Evolutionary conservation across 257 asterid species (phyloP), one percentile per base, ranked within the genome.

Genomic region (Solanum lignicaule): DNA sequence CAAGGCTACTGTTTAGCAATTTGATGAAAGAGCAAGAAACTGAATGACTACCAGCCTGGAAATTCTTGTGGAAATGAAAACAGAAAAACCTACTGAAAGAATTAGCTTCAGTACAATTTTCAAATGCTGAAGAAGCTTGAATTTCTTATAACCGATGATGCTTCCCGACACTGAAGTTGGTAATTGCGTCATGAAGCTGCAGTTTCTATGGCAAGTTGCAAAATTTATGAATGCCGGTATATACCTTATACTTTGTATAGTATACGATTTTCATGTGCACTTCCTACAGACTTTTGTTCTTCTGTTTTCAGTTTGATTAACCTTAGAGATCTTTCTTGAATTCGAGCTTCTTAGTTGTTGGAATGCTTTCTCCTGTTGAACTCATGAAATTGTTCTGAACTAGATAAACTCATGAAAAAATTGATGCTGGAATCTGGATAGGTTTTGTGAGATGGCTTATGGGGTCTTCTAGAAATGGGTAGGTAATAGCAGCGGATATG

Each of bases 1-100:
- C 52, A 41, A 35, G 91, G 87, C 90, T 90, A 92, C 86, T 87
- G 86, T 69, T 27, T 86, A 89, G 78, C 88, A 35, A 60, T 65
- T n/a, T 31, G 62, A 58, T 38, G 74, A 74, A 65, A 58, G 86
- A 72, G 62, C n/a, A 84, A 86, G 83, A 86, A 52, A 29, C 65
- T 86, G 86, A 39, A 73, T 66, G 79, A 79, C 68, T 66, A 87
- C 78, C 83, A 79, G 71, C 88, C 71, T 32, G 68, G 69, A 83
- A 52, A 88, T 62, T 65, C 84, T 86, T 35, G n/a, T 84, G 31
- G 41, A 84, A 39, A 65, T 71, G 38, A 31, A 25, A 52, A 68
- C 79, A 55, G 65, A 33, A 23, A 3, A 55, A 27, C 68, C 72
- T 65, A 11, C 35, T 75, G 52, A 71, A 33, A 66, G 48, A 58